phyloP scores from a whole-genome alignment of 2,329 filamentous ascomycete species.

The Huntiella bhutanensis region DNA sequence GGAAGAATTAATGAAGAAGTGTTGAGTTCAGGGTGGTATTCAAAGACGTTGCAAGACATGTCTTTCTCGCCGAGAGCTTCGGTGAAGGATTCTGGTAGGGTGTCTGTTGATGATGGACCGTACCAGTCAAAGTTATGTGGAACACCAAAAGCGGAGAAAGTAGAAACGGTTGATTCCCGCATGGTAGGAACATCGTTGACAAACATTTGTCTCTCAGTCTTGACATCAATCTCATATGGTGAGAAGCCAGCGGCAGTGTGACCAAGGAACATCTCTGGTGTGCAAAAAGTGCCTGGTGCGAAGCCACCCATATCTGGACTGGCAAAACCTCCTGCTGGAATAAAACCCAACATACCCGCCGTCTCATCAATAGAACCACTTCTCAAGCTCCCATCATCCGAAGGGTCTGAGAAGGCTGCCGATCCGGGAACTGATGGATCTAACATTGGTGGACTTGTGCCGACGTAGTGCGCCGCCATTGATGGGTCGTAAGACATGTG shows the following conservation, averaged over 20 bases:
- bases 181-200: constrained; percentile 77
- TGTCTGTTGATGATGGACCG: too few relatives aligned
- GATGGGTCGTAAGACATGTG: background rate
- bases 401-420: constrained; percentile 57
- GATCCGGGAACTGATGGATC: constrained; percentile 69
- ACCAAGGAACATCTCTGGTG: constrained; percentile 22
- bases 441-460: constrained; percentile 35
- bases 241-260: constrained; percentile 28
- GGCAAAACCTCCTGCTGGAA: constrained; percentile 33
- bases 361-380: constrained; percentile 68
- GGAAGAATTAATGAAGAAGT: constrained; percentile 28
- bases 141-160: constrained; percentile 77
- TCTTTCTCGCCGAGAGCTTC: too few relatives aligned
- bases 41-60: constrained; percentile 46
- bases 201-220: constrained; percentile 86
- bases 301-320: constrained; percentile 34
- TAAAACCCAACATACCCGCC: constrained; percentile 44
- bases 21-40: constrained; percentile 33
- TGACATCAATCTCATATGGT: constrained; percentile 88
- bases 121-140: constrained; percentile 49
- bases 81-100: too few relatives aligned
- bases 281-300: constrained; percentile 22
- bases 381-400: constrained; percentile 42
- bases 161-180: constrained; percentile 72
- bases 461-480: background rate